Evolutionary conservation across 2,329 filamentous ascomycete genomes (phyloP), one percentile per base, ranked within the genome.

Genomic region (Aspergillus carbonarius): DNA sequence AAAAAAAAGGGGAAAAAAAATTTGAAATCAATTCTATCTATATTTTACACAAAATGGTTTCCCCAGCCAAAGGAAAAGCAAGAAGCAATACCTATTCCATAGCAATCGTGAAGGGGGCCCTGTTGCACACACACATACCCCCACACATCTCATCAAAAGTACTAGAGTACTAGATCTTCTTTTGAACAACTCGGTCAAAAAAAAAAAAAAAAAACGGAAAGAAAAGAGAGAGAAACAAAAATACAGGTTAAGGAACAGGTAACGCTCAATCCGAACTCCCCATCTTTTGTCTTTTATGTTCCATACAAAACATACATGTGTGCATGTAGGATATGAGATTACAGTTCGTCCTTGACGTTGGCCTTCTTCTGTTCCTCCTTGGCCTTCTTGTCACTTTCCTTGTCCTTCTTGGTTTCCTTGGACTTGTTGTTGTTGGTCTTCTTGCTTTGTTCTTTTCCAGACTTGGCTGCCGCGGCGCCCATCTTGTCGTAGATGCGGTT

Each of bases 391-490:
- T 58, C 62, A 34, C 30, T 46, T 47, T 60, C 59, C 52, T 60
- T 60, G n/a, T 54, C 53, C 48, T 63, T 42, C 40, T 63, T 44
- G 2, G 57, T 20, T 39, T 58, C 51, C 48, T 64, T 62, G 61
- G 69, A 62, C 52, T 74, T 69, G 37, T 68, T 61, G 56, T 74
- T 68, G 53, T 70, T 71, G 42, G 68, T 68, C 60, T 71, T 67
- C 49, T 65, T 63, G 44, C 59, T 56, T 20, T 69, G 66, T 9
- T 54, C 34, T 51, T 68, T 67, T 42, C 57, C 53, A 12, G 63
- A 63, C 42, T 48, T 62, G 23, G 66, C 60, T 25, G 71, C 66
- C 4, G 70, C 70, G 20, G 83, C 66, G 86, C 85, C 4, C 82
- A 76, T 73, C 56, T 73, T 73, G 40, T 71, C 66, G 46, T 75